Base-by-base conservation (phyloP, 805 yeast genomes). In the Candida saitoana region DNA sequence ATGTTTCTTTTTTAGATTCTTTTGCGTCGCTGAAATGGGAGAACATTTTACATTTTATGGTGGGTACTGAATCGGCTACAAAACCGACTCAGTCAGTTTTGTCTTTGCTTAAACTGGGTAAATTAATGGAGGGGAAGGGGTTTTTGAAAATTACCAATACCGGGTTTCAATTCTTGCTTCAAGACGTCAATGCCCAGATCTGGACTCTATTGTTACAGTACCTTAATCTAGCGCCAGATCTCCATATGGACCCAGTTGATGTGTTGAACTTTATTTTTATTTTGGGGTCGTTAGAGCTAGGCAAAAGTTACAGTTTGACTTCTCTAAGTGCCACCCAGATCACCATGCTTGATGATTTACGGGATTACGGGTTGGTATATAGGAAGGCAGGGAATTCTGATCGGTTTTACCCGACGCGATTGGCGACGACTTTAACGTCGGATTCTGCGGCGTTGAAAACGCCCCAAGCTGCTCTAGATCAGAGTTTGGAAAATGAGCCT, bases 161-260 rank as follows among this genome's bases (percentile, higher is more conserved):
- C 34, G 99, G 99, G 14, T 93, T 93, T 63, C 99, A 93, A 66
- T 93, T 93, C 55, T 65, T 93, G 46, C 68, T 93, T 34, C 99
- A 91, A 62, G 96, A 90, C 54, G 86, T 86, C 18, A 89, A 88
- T 58, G 84, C 96, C 0, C 99, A 93, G 62, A 83, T 93, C 14
- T 93, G 99, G 99, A 83, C 96, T 0, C 66, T 93, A 32, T 66
- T 93, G 36, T 66, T 93, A 31, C 96, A 93, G 58, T 93, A 93
- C 58, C 67, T 93, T 47, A 84, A 86, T 57, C 76, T 87, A 73
- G 79, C 97, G 1, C 91, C 87, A 55, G 80, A 81, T 19, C 71
- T 87, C 39, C 79, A 86, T 55, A 87, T 90, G 96, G 96, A 93
- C 63, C 89, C 96, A 0, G 98, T 93, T 15, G 99, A 93, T 55